Percentiles rank a stretch among this genome's conserved stretches.
Evolutionary conservation across 371 early-diverging fungal genomes (phyloP).

Genomic region (Umbelopsis sp.): DNA sequence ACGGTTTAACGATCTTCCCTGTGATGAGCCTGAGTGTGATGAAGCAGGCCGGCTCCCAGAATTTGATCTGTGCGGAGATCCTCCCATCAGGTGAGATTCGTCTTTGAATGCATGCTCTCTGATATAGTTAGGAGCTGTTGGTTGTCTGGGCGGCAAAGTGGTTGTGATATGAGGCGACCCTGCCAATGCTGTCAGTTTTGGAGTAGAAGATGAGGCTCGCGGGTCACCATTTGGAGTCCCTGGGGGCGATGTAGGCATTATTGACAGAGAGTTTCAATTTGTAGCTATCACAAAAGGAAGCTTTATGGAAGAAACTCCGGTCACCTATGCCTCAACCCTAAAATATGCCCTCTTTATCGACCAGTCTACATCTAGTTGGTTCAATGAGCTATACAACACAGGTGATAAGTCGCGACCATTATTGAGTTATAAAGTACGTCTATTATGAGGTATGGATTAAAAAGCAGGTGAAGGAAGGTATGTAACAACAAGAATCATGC

Average conservation of each 20-base stretch:
- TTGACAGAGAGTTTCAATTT: background rate
- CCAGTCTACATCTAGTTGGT: too few species aligned
- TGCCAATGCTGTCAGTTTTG: slow-evolving; percentile 7
- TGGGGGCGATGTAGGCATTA: slow-evolving; percentile 15
- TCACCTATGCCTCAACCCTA: too few species aligned
- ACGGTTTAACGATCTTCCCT: slow-evolving; percentile 18
- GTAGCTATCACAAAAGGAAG: too few species aligned
- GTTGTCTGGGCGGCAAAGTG: slow-evolving; percentile 3
- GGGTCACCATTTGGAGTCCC: slow-evolving; percentile 13
- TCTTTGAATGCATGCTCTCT: slow-evolving; percentile 12
- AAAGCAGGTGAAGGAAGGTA: too few species aligned
- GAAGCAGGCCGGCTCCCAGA: slow-evolving; percentile 24
- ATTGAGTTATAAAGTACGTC: background rate
- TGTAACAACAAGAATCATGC: too few species aligned
- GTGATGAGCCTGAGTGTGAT: slow-evolving; percentile 36
- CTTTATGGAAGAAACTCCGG: too few species aligned
- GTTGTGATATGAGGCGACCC: slow-evolving; percentile 4
- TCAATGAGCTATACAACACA: background rate
- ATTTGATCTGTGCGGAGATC: slow-evolving; percentile 11
- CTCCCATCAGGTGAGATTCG: slow-evolving; percentile 17
- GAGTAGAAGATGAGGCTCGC: slow-evolving; percentile 15
- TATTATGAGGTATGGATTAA: too few species aligned
- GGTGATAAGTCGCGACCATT: background rate
- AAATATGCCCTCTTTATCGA: too few species aligned
- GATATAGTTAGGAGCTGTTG: slow-evolving; percentile 14